Evolutionary conservation across 169 alveolate genomes (phyloP).

Genomic region (Plasmodium coatneyi): DNA sequence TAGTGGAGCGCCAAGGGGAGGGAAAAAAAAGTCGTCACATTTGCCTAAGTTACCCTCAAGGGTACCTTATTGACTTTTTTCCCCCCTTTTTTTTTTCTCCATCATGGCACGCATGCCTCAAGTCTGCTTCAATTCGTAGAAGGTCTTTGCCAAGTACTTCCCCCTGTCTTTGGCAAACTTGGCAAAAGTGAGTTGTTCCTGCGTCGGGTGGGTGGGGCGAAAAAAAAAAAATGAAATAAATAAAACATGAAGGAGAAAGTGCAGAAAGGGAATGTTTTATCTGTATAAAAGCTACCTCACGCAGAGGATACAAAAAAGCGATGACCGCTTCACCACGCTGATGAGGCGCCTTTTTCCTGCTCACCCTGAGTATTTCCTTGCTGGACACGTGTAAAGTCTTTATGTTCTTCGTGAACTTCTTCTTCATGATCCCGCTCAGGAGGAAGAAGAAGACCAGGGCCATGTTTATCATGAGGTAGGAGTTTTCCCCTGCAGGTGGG

Average conservation of each 20-base stretch:
- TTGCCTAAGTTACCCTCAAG: not conserved
- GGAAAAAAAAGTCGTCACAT: not conserved
- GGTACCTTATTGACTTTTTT: not conserved
- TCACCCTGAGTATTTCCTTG: constrained; percentile 64
- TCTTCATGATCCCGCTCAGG: constrained; percentile 61
- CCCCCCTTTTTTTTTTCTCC: not conserved
- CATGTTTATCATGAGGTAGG: constrained; percentile 34
- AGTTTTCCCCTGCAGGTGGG: constrained; percentile 43
- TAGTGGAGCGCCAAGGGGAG: not conserved
- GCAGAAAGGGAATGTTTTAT: not conserved
- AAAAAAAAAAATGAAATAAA: not conserved
- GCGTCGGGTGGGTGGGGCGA: not conserved
- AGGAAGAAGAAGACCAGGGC: constrained; percentile 27
- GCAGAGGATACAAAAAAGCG: not conserved
- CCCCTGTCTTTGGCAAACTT: constrained; percentile 73
- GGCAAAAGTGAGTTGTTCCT: constrained; percentile 68
- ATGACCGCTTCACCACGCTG: not conserved
- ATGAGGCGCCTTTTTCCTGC: not conserved
- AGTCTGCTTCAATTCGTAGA: constrained; percentile 47
- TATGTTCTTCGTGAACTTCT: constrained; percentile 52
- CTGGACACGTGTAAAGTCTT: constrained; percentile 53
- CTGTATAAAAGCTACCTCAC: not conserved
- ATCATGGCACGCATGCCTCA: not conserved
- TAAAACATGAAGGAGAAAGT: not conserved
- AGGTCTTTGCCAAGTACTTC: constrained; percentile 61